These are phyloP conservation scores for Venturia pyrina DNA, from an alignment of 2,329 filamentous ascomycete species.

Conservation along the genomic window DNA sequence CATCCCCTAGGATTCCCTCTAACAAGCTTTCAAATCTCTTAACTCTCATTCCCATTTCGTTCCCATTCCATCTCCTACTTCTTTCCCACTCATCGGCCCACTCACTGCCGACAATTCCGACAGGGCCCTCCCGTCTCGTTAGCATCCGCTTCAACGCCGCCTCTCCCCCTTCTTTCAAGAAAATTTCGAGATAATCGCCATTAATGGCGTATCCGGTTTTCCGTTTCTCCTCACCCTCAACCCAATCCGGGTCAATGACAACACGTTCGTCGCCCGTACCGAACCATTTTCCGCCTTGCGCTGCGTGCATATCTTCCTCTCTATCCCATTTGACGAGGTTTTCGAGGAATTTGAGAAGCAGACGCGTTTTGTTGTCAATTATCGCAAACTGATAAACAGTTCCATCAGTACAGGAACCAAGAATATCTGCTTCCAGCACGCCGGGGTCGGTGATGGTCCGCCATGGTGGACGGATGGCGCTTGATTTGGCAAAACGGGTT, in stretches of 20 bases:
- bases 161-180: slow-evolving; percentile 21
- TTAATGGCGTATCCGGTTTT: slow-evolving; percentile 25
- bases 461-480: slow-evolving; percentile 32
- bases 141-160: slow-evolving; percentile 14
- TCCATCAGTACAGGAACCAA: slow-evolving; percentile 43
- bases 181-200: slow-evolving; percentile 29
- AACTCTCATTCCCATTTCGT: neutral
- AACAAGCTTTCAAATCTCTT: neutral
- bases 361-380: slow-evolving; percentile 52
- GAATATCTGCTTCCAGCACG: slow-evolving; percentile 35
- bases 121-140: neutral
- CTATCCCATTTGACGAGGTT: slow-evolving; percentile 37
- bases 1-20: neutral
- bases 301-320: slow-evolving; percentile 16
- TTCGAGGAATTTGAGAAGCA: slow-evolving; percentile 63
- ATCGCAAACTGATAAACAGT: slow-evolving; percentile 51
- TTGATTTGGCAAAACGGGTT: slow-evolving; percentile 38
- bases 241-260: slow-evolving; percentile 6
- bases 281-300: neutral
- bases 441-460: slow-evolving; percentile 23
- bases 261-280: neutral
- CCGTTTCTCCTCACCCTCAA: slow-evolving; percentile 17
- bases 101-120: neutral
- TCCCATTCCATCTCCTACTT: neutral
- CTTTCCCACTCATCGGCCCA: neutral